Percentiles rank a stretch among this genome's conserved stretches.
These are phyloP conservation scores for Ceratobasidium theobromae DNA, from an alignment of 1,284 basidiomycete species.

Conservation along the genomic window DNA sequence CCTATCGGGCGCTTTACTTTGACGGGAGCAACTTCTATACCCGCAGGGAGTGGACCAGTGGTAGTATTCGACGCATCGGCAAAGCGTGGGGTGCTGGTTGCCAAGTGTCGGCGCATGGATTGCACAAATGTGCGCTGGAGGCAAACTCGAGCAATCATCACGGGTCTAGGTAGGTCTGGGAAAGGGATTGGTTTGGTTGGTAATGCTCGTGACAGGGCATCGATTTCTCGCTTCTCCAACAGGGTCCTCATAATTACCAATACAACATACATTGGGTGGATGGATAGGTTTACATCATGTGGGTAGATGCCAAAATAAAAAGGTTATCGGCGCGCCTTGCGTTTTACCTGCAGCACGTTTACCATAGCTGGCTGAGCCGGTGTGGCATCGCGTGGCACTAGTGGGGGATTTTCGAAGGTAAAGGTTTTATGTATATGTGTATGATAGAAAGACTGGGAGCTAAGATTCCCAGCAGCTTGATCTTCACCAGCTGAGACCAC, in stretches of 20 bases:
- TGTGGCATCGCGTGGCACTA: conserved; percentile 1
- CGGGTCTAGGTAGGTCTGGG: conserved; percentile 2
- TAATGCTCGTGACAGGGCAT: conserved; percentile 7
- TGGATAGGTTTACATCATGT: background rate
- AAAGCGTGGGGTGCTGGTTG: background rate
- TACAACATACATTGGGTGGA: background rate
- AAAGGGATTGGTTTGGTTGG: background rate
- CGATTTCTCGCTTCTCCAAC: conserved; percentile 25
- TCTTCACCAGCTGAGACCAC: background rate
- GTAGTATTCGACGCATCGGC: background rate
- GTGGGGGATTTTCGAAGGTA: conserved; percentile 8
- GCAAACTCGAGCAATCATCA: conserved; percentile 20
- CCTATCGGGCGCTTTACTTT: conserved; percentile 71
- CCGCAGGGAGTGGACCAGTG: conserved; percentile 16
- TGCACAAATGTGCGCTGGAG: conserved; percentile 8
- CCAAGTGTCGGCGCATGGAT: background rate
- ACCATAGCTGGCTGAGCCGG: conserved; percentile 2
- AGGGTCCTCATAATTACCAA: conserved; percentile 5
- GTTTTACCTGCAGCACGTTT: conserved; percentile 20
- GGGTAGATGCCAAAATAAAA: background rate
- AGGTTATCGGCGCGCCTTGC: conserved; percentile 12
- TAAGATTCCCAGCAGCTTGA: background rate
- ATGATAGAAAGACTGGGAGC: conserved; percentile 11
- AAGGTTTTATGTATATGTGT: background rate
- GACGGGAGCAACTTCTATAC: conserved; percentile 32